Evolutionary conservation across 805 yeast species (phyloP), one percentile per base, ranked within the genome.

Genomic region (Teunomyces barrocoloradensis): DNA sequence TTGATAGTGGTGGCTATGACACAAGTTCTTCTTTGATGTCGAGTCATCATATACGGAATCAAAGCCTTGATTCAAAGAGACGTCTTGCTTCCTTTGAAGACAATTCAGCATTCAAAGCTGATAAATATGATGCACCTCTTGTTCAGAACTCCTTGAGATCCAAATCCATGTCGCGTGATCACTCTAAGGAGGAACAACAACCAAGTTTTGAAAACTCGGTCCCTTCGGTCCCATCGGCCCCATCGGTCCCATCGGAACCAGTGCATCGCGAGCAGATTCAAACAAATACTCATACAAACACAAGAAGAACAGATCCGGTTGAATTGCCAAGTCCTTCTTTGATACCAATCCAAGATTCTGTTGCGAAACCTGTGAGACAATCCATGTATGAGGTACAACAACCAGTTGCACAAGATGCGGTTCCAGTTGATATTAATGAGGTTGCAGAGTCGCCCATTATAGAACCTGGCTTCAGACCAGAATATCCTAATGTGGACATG

Each of bases 401-500:
- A 9, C 40, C 40, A 6, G 17, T 37, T 21, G 40, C 40, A 6
- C 40, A 37, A n/a, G 38, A 32, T 17, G 40, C 17, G 23, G 15
- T 30, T 12, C 30, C 32, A 25, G 39, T 34, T 21, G 29, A 18
- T 17, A 30, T 33, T n/a, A 38, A 32, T 10, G 32, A 23, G 6
- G 28, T 18, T 1, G 17, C 35, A 13, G 38, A 29, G n/a, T 18
- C 29, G 13, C 25, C 43, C 27, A 17, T 34, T 15, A 27, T 25
- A 3, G 42, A 23, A 9, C 35, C 13, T 10, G 42, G 28, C 6
- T 30, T 28, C 7, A 12, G 25, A 33, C 44, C 44, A 10, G 28
- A 21, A 9, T 40, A 23, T 7, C 43, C 49, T 10, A 20, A 29
- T 23, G 46, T 42, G 25, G 17, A 34, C 7, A 37, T n/a, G 18